Evolutionary conservation across 352 stramenopile genomes (phyloP), one percentile per base, ranked within the genome.

Genomic region (Globisporangium alternatum): DNA sequence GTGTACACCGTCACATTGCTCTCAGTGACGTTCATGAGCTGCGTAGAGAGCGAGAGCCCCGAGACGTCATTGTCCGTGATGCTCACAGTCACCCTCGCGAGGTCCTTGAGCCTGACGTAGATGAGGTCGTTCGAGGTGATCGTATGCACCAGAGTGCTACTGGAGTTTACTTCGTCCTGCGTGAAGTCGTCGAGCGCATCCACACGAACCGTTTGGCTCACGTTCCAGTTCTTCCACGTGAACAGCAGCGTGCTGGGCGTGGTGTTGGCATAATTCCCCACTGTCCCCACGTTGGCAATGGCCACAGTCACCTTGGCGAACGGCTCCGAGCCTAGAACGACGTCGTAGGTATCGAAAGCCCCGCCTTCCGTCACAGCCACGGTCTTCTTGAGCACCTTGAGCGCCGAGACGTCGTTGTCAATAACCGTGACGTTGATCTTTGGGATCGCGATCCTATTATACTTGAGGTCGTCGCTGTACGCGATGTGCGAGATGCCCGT

Each of bases 141-240:
- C 9, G 77, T 65, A 43, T 93, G 84, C 1, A 75, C 75, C 15
- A 93, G 51, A 0, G 75, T 55, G 21, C 80, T 90, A 2, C 73
- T 77, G 15, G 82, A 90, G 17, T 75, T 64, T 25, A 74, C 28
- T 0, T 56, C 33, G 22, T 91, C 82, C 61, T 89, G 61, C 0
- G 82, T 91, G 28, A 44, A 66, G 59, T 93, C 84, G 48, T 93
- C 80, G 7, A 91, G 68, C 0, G 84, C 81, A 10, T 72, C 28
- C 8, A 93, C 81, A 0, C 54, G 70, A 0, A 93, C 75, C 0
- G 63, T 75, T 48, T 91, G 84, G 0, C 62, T 65, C 0, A 86
- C 19, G 47, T 90, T 91, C 84, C 84, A 93, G 53, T 90, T 70
- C 2, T 68, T 66, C 84, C 82, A 91, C 44, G 82, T 85, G 65